Base-by-base conservation (phyloP, 331 rosid genomes). In the Quercus tomentella region DNA sequence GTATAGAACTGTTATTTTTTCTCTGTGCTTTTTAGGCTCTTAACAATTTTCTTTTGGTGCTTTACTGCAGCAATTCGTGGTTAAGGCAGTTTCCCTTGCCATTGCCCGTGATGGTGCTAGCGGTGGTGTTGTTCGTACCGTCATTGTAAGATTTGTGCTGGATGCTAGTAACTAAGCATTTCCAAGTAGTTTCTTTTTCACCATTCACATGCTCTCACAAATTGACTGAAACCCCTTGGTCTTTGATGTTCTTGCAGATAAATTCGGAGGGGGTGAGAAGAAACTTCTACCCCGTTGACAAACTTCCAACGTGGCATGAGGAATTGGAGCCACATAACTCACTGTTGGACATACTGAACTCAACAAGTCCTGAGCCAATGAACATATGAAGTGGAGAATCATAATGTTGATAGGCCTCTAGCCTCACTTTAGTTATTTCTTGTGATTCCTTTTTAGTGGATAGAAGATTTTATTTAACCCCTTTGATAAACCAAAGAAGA, bases 101-200 rank as follows among this genome's bases (percentile, higher is more conserved):
- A 93, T 96, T 81, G 99, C 98, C 15, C 92, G 98, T 51, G 99
- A 96, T 55, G 98, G 99, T 51, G 98, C 99, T 10, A 96, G 99
- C 84, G 99, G 99, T 6, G 99, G 99, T 21, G 99, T 96, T 35
- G 97, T 96, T 70, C 96, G 99, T 56, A 93, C 98, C 1, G 98
- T 93, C 65, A 87, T 83, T 62, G 99, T 96, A 86, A 88, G 98
- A 75, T 22, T 74, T 55, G 37, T 20, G 28, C 20, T 31, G 6
- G 33, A 31, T 31, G 33, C 33, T 31, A 31, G 33, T 31, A 31
- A 31, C 33, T n/a, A 18, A 49, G 28, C 23, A 70, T 8, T 62
- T 41, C 5, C n/a, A 23, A 4, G 15, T 3, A 7, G 7, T 21
- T 18, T 71, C 49, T 61, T 12, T 75, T 20, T 49, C 56, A n/a